Conservation (phyloP, 306 rosid genomes). For the Lathyrus tuberosus region DNA sequence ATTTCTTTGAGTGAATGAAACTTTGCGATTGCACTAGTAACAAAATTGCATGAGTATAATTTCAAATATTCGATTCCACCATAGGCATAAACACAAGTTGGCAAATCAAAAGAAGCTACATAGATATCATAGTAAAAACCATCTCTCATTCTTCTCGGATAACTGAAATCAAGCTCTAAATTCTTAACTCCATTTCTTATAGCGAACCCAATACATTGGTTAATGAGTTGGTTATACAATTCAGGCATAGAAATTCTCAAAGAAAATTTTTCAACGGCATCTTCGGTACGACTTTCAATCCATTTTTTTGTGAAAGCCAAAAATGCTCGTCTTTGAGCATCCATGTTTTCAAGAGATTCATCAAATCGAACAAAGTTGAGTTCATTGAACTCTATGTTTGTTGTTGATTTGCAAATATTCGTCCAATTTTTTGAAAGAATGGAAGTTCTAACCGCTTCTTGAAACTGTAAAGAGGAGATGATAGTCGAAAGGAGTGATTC, state of each 20-base stretch:
- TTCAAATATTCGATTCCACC: background rate
- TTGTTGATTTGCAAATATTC: background rate
- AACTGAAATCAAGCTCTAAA: constrained; percentile 29
- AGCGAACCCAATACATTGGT: background rate
- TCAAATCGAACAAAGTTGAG: constrained; percentile 11
- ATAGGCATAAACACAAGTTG: background rate
- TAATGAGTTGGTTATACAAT: background rate
- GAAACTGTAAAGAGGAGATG: constrained; percentile 32
- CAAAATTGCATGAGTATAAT: constrained; percentile 34
- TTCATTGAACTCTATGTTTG: constrained; percentile 38
- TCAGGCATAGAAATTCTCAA: constrained; percentile 1
- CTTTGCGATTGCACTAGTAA: background rate
- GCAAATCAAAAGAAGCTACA: background rate
- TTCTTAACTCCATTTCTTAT: background rate
- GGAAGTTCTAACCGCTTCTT: constrained; percentile 33
- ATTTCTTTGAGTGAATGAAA: too few species aligned
- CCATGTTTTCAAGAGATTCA: background rate
- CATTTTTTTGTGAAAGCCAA: background rate
- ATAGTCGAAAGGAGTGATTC: constrained; percentile 6
- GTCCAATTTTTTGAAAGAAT: constrained; percentile 20
- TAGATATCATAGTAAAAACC: background rate
- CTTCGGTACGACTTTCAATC: background rate
- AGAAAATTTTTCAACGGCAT: constrained; percentile 6
- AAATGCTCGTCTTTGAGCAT: too few species aligned
- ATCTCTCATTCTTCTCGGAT: background rate